These are phyloP conservation scores for Colletotrichum godetiae DNA, from an alignment of 2,329 filamentous ascomycete genomes.

Conservation along the genomic window DNA sequence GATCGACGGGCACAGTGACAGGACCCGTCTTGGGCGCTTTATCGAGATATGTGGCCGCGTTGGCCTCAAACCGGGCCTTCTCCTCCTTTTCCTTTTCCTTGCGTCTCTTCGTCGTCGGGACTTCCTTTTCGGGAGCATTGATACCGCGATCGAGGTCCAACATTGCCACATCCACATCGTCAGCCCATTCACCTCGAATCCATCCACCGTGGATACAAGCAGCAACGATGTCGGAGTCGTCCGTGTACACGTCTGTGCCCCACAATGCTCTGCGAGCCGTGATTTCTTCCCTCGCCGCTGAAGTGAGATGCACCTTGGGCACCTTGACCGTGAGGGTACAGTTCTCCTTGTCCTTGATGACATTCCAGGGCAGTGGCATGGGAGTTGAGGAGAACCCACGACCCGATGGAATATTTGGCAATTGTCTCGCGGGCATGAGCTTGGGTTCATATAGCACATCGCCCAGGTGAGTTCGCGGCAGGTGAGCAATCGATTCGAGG, in stretches of 20 bases:
- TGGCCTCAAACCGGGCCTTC: slow-evolving; percentile 48
- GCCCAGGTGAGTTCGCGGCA: slow-evolving; percentile 83
- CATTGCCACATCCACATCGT: slow-evolving; percentile 78
- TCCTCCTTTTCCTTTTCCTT: slow-evolving; percentile 45
- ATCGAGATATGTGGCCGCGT: slow-evolving; percentile 56
- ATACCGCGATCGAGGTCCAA: slow-evolving; percentile 65
- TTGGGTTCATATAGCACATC: slow-evolving; percentile 83
- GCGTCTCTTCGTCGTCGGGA: slow-evolving; percentile 42
- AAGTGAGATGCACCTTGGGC: slow-evolving; percentile 79
- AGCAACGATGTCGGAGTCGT: slow-evolving; percentile 93
- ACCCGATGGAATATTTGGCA: slow-evolving; percentile 52
- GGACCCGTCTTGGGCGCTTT: slow-evolving; percentile 71
- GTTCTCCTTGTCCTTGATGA: slow-evolving; percentile 81
- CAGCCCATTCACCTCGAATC: slow-evolving; percentile 88
- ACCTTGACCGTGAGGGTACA: slow-evolving; percentile 92
- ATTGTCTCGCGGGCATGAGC: slow-evolving; percentile 64
- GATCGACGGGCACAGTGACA: slow-evolving; percentile 71
- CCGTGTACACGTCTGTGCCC: slow-evolving; percentile 95
- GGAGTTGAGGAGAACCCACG: slow-evolving; percentile 67
- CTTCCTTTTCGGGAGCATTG: slow-evolving; percentile 28
- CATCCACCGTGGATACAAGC: slow-evolving; percentile 94
- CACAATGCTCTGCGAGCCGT: slow-evolving; percentile 84
- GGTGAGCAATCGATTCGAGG: slow-evolving; percentile 75
- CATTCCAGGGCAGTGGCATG: slow-evolving; percentile 79
- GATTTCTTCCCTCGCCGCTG: slow-evolving; percentile 81